Evolutionary conservation across 495 filamentous ascomycete genomes (phyloP).

Genomic region (Aspergillus heteromorphus): DNA sequence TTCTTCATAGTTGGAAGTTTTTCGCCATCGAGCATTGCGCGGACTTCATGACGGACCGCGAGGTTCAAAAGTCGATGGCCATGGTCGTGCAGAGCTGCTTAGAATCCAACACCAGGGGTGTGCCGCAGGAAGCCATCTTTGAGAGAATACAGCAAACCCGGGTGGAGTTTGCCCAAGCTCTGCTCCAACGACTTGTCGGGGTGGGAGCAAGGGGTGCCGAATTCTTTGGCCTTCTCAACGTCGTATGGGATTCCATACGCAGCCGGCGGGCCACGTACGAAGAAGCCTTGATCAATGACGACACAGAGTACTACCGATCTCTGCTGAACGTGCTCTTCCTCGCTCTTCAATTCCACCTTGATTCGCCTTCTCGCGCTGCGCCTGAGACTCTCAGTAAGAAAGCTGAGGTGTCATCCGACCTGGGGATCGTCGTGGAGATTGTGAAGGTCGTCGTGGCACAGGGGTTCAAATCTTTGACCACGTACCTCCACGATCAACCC

Average conservation of each 20-base stretch:
- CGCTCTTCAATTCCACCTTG: slow-evolving; percentile 59
- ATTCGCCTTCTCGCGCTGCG: slow-evolving; percentile 17
- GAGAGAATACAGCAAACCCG: slow-evolving; percentile 63
- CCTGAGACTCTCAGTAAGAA: slow-evolving; percentile 35
- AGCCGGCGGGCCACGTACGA: slow-evolving; percentile 60
- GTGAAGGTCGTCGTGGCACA: slow-evolving; percentile 71
- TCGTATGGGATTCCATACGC: slow-evolving; percentile 64
- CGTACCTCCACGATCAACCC: slow-evolving; percentile 60
- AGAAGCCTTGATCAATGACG: slow-evolving; percentile 50
- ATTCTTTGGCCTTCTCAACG: slow-evolving; percentile 55
- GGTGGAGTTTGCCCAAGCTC: slow-evolving; percentile 67
- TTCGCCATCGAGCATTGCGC: slow-evolving; percentile 78
- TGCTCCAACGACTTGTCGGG: slow-evolving; percentile 70
- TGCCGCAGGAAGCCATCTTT: slow-evolving; percentile 68
- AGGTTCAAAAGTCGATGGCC: slow-evolving; percentile 62
- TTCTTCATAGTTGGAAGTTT: slow-evolving; percentile 85
- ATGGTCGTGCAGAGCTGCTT: slow-evolving; percentile 69
- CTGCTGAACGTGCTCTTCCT: slow-evolving; percentile 84
- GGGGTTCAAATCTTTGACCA: slow-evolving; percentile 72
- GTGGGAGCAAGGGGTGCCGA: slow-evolving; percentile 54
- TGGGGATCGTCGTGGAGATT: slow-evolving; percentile 61
- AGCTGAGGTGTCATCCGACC: slow-evolving; percentile 35
- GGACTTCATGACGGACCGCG: slow-evolving; percentile 54
- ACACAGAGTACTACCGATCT: slow-evolving; percentile 71
- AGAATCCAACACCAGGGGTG: slow-evolving; percentile 58